A percentile compares a stretch with the other conserved stretches of the same genome.
Evolutionary conservation across 208 protist genomes (phyloP).

Genomic region (Trypanosoma conorhini): DNA sequence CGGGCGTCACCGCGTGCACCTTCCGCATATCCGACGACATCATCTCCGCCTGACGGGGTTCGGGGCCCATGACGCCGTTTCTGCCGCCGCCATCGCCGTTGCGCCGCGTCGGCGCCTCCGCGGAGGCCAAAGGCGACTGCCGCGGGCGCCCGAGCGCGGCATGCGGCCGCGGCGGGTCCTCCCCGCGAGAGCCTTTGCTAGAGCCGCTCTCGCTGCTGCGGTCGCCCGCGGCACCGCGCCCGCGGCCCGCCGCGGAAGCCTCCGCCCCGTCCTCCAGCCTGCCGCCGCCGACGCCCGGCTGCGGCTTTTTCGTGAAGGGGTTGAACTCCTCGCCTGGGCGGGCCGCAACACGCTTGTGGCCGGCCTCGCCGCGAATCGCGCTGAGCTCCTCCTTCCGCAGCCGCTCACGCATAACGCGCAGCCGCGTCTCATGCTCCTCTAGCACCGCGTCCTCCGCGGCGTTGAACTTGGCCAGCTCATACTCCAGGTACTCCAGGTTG

Average conservation of each 20-base stretch:
- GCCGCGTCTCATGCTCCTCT: slow-evolving; percentile 85
- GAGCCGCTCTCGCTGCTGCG: slow-evolving; percentile 52
- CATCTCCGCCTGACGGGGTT: slow-evolving; percentile 18
- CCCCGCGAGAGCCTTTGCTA: slow-evolving; percentile 27
- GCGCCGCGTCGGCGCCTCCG: not conserved
- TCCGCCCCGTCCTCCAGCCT: slow-evolving; percentile 26
- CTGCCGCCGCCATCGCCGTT: slow-evolving; percentile 4
- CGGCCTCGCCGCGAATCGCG: slow-evolving; percentile 60
- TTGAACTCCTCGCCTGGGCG: slow-evolving; percentile 5
- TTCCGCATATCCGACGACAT: slow-evolving; percentile 22
- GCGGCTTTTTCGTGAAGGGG: not conserved
- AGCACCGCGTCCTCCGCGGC: slow-evolving; percentile 79
- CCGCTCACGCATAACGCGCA: slow-evolving; percentile 89
- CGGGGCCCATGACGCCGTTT: not conserved
- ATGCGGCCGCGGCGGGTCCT: slow-evolving; percentile 30
- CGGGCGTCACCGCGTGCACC: not conserved
- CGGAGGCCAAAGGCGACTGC: slow-evolving; percentile 3
- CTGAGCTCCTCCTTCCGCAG: slow-evolving; percentile 90
- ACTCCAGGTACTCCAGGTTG: slow-evolving; percentile 94
- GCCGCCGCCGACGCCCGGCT: slow-evolving; percentile 32
- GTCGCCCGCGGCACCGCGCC: slow-evolving; percentile 51
- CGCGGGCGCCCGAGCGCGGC: slow-evolving; percentile 34
- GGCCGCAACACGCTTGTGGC: slow-evolving; percentile 5
- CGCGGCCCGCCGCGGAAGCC: not conserved
- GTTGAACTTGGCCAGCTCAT: slow-evolving; percentile 90